Base-by-base conservation (phyloP, 805 yeast genomes). In the Wickerhamomyces ciferrii region DNA sequence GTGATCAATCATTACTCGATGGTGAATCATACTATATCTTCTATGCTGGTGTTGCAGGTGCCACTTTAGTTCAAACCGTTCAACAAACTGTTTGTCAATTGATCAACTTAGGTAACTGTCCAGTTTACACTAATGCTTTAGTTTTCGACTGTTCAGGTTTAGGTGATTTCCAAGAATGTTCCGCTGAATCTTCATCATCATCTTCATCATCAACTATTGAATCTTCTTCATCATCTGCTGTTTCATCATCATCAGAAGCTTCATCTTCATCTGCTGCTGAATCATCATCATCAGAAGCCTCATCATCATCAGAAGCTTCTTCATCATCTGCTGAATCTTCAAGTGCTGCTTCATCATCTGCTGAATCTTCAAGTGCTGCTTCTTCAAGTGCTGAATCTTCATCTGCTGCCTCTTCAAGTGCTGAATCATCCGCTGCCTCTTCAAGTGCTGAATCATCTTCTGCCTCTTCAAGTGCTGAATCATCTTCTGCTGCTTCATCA, bases 371-470 rank as follows among this genome's bases (percentile, higher is more conserved):
- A 6, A 14, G 5, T 29, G 34, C 34, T 29, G 34, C n/a, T 29
- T 6, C n/a, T 29, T 29, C 34, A 29, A 13, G 25, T 23, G 25
- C 34, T 29, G 34, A 29, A 29, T 11, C 34, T 29, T 29, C 34
- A 29, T 29, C 34, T 29, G n/a, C 62, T 13, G 56, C 61, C 29
- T 56, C 67, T 31, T 56, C 67, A 36, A 65, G 70, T 31, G 59
- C 68, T 39, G 74, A 67, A 35, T 60, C 71, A 25, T 59, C 73
- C 59, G 78, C 21, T 2, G 72, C 54, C 71, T 72, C 46, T 69
- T 29, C 34, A 29, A 7, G 15, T 29, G 34, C n/a, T 11, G 23
- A 66, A 24, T 19, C 45, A 3, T 14, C 41, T 5, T 5, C 31
- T 2, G 72, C 54, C 71, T 72, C 46, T 69, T 29, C 34, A 29